Evolutionary conservation across 768 basidiomycete species (phyloP), one percentile per base, ranked within the genome.

Genomic region (Amanita rubescens): DNA sequence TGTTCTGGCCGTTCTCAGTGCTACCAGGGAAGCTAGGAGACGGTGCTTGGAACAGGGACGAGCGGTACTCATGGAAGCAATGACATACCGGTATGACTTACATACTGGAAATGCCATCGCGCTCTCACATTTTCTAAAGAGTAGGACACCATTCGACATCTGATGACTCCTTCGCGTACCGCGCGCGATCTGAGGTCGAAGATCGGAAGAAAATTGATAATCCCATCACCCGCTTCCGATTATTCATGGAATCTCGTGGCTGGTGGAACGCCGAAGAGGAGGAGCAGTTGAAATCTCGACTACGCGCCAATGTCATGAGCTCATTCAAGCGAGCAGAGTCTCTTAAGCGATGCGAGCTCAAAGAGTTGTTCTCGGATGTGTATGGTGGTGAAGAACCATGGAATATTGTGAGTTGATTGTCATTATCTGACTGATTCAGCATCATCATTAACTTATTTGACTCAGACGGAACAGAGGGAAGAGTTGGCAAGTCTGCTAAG

Each of bases 121-220:
- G 39, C 22, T 15, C 46, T 54, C 24, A 46, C 39, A 35, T 33
- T 47, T 51, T 35, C 25, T 32, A 38, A 63, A 88, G 87, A 24
- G 85, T 96, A 11, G 88, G 93, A n/a, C 93, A 97, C 64, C 92
- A 94, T 65, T 92, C 90, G 15, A 94, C 90, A 0, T 95, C 94
- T 9, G 94, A 97, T 62, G 94, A 97, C 67, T 94, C 92, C 4
- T 94, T 90, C 62, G 94, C 93, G 19, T 97, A 97, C 66, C 83
- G 94, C 37, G 78, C 89, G 1, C 80, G 89, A 17, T 80, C 90
- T 53, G 94, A 95, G 62, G 94, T 96, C 27, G 90, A 95, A 68
- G 87, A 94, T 60, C 81, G 87, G 62, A 94, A 91, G 70, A 84
- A 89, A 30, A 82, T 96, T 53, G 90, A 95, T 57, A 94, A 94